These are phyloP conservation scores for Trypanosoma vivax DNA, from an alignment of 208 protist genomes.

Conservation along the genomic window DNA sequence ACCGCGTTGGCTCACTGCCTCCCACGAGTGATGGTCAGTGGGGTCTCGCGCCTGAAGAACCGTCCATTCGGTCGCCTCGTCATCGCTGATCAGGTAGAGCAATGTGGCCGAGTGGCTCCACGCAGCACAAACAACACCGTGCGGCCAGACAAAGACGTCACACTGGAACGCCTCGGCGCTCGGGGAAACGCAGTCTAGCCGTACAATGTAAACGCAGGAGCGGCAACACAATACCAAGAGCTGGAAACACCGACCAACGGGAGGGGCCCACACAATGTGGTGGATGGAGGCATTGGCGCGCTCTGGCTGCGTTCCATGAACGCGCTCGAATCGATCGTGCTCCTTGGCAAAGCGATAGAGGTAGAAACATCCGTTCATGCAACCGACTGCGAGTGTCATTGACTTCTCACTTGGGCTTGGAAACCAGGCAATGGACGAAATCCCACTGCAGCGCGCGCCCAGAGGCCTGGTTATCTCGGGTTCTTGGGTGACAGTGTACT, in stretches of 20 bases:
- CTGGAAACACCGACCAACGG: slow-evolving; percentile 75
- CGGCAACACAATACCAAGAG: slow-evolving; percentile 76
- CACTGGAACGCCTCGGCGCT: slow-evolving; percentile 35
- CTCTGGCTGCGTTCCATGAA: slow-evolving; percentile 22
- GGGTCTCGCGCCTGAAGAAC: slow-evolving; percentile 75
- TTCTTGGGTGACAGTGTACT: slow-evolving; percentile 65
- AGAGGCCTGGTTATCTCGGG: slow-evolving; percentile 14
- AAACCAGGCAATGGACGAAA: slow-evolving; percentile 83
- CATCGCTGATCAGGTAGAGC: slow-evolving; percentile 70
- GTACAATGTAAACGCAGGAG: slow-evolving; percentile 62
- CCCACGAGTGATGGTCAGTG: slow-evolving; percentile 74
- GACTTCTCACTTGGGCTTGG: slow-evolving; percentile 60
- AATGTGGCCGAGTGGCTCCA: slow-evolving; percentile 75
- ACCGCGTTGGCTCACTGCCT: slow-evolving; percentile 16
- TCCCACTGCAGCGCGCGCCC: slow-evolving; percentile 27
- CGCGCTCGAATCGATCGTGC: slow-evolving; percentile 34
- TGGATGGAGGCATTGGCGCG: slow-evolving; percentile 43
- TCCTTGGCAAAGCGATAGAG: slow-evolving; percentile 72
- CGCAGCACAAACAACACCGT: slow-evolving; percentile 65
- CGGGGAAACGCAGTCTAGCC: slow-evolving; percentile 78
- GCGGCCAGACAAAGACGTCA: slow-evolving; percentile 52
- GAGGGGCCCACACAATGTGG: slow-evolving; percentile 69
- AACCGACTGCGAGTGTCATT: slow-evolving; percentile 79
- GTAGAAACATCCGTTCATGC: slow-evolving; percentile 67
- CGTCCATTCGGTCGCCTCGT: slow-evolving; percentile 29